Percentiles rank a stretch among this genome's conserved stretches.
Evolutionary conservation across 768 basidiomycete species (phyloP).

Genomic region (Crepidotus variabilis): DNA sequence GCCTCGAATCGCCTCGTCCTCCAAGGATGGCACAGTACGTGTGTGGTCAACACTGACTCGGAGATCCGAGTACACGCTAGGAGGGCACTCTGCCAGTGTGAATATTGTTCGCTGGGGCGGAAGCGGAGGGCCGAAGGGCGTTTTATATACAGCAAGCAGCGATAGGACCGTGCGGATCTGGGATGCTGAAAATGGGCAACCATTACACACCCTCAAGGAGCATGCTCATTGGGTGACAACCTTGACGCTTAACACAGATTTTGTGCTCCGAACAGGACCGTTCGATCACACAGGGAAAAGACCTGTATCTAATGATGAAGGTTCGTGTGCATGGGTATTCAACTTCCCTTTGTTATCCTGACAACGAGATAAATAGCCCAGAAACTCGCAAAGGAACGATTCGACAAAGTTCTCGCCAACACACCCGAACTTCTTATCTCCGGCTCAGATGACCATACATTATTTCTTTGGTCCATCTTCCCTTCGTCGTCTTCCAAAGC

Average conservation of each 20-base stretch:
- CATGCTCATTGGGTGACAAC: conserved; percentile 99
- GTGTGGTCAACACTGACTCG: conserved; percentile 83
- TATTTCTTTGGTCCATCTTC: conserved; percentile 93
- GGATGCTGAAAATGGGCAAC: conserved; percentile 84
- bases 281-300: conserved; percentile 85
- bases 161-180: conserved; percentile 94
- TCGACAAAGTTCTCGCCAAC: conserved; percentile 60
- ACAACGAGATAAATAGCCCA: conserved; percentile 49
- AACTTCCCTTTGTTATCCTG: not conserved
- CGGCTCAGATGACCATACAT: conserved; percentile 96
- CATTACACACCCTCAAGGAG: conserved; percentile 82
- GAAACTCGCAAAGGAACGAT: conserved; percentile 71
- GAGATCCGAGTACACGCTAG: conserved; percentile 76
- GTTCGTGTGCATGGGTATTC: conserved; percentile 32
- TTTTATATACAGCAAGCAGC: conserved; percentile 92
- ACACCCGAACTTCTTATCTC: conserved; percentile 86
- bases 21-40: conserved; percentile 95
- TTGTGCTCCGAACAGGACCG: conserved; percentile 50
- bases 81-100: conserved; percentile 91
- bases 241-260: conserved; percentile 92
- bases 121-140: conserved; percentile 60
- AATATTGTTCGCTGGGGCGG: conserved; percentile 98
- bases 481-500: conserved; percentile 33
- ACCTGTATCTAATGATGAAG: conserved; percentile 79
- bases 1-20: conserved; percentile 90